Base-by-base conservation (phyloP, 116 monocot genomes). In the Iris pallida region DNA sequence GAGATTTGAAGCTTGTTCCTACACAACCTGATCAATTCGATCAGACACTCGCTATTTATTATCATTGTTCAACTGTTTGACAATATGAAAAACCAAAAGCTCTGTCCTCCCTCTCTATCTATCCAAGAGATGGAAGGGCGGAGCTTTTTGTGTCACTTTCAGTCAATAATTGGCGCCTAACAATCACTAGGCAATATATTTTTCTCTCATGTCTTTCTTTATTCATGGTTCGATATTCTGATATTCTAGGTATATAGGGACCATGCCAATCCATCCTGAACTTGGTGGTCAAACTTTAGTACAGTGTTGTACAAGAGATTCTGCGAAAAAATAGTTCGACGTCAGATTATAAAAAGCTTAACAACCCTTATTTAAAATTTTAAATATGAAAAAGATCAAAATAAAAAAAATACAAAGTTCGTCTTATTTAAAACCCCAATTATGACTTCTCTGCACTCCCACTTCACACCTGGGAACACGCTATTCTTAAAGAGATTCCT, bases 281-380 rank as follows among this genome's bases (percentile, higher is more conserved):
- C 55, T 68, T 68, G 68, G 68, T 55, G 68, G 68, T 68, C 40
- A 68, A 68, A 68, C 68, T 68, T 20, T 55, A 68, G 41, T 68
- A 8, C 41, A n/a, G 42, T 68, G 68, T 41, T 68, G 55, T 55
- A 55, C 0, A 10, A n/a, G 55, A 55, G 15, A 10, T 55, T 10
- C 16, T 55, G 8, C 16, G 4, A 15, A 55, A 55, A 55, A 55
- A n/a, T n/a, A 16, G 5, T 30, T 16, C 55, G 15, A 55, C 55
- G 30, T 14, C 19, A 30, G 40, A 60, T 40, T 2, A 60, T 60
- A 60, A 60, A 60, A 65, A 15, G 12, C 16, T 48, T 65, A 65
- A 65, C 65, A 65, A 47, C 48, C 16, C 65, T 48, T 65, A 65
- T 65, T 65, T 65, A 9, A 48, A 2, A 3, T 47, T 61, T 61